Percentiles rank a stretch among this genome's conserved stretches.
These are phyloP conservation scores for Ganoderma sp. DNA, from an alignment of 1,284 basidiomycete species.

Conservation along the genomic window DNA sequence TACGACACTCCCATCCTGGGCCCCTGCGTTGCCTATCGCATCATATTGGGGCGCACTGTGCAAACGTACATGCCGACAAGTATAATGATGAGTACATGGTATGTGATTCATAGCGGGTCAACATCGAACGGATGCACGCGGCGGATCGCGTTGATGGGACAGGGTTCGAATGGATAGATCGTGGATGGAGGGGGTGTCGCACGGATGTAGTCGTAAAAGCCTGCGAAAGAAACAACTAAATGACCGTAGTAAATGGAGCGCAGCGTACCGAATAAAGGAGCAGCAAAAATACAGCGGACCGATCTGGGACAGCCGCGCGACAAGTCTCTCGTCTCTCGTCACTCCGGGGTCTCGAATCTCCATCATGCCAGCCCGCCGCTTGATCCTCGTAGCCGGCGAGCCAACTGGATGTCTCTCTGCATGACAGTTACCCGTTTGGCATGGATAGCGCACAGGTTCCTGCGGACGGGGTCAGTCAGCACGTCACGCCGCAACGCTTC, in stretches of 20 bases:
- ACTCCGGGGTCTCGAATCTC: background rate
- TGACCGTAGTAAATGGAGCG: slow-evolving; percentile 12
- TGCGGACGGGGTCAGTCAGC: slow-evolving; percentile 39
- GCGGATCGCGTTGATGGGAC: background rate
- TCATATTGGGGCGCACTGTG: slow-evolving; percentile 18
- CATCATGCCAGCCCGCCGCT: slow-evolving; percentile 57
- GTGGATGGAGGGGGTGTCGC: slow-evolving; percentile 28
- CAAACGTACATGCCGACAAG: slow-evolving; percentile 15
- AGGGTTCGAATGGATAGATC: slow-evolving; percentile 5
- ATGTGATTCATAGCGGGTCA: background rate
- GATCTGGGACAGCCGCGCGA: background rate
- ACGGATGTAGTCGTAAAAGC: slow-evolving; percentile 19
- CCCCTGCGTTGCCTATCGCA: slow-evolving; percentile 11
- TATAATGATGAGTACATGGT: slow-evolving; percentile 18
- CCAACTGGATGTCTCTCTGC: slow-evolving; percentile 96
- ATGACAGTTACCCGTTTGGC: slow-evolving; percentile 99
- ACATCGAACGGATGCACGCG: background rate
- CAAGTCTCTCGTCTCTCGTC: background rate
- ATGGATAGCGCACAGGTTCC: slow-evolving; percentile 95
- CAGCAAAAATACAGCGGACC: slow-evolving; percentile 12
- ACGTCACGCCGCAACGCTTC: slow-evolving; percentile 1
- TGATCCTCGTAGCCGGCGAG: slow-evolving; percentile 89
- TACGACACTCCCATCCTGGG: background rate
- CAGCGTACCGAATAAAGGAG: slow-evolving; percentile 9
- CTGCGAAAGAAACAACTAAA: slow-evolving; percentile 11